Evolutionary conservation across 2,329 filamentous ascomycete genomes (phyloP).

Genomic region (Acephala macrosclerotiorum): DNA sequence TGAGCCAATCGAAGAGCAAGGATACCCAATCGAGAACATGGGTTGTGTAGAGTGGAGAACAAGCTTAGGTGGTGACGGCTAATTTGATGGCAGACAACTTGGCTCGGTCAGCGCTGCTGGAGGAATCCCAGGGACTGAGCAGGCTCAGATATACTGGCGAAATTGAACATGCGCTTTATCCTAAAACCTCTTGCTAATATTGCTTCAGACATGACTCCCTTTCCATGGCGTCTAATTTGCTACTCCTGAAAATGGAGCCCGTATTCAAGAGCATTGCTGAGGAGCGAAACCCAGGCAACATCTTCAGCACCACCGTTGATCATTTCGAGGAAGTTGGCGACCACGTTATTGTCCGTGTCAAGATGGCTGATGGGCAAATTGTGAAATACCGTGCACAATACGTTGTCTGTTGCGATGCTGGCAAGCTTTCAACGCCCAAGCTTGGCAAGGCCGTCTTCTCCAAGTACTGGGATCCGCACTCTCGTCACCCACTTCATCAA

Average conservation of each 20-base stretch:
- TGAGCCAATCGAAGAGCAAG: constrained; percentile 4
- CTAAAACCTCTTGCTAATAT: background rate
- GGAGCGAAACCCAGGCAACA: constrained; percentile 27
- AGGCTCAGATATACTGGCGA: constrained; percentile 5
- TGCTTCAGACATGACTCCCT: constrained; percentile 11
- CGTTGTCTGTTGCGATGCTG: constrained; percentile 34
- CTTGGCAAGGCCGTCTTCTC: constrained; percentile 37
- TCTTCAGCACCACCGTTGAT: constrained; percentile 24
- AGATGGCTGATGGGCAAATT: constrained; percentile 10
- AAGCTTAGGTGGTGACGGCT: constrained; percentile 15
- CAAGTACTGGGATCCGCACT: constrained; percentile 33
- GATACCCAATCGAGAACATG: constrained; percentile 8
- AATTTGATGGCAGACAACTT: constrained; percentile 15
- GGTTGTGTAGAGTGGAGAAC: constrained; percentile 20
- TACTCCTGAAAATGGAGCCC: constrained; percentile 29
- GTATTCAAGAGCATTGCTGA: constrained; percentile 27
- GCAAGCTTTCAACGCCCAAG: constrained; percentile 25
- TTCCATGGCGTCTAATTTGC: constrained; percentile 22
- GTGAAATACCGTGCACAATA: constrained; percentile 28
- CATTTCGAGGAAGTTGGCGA: constrained; percentile 27
- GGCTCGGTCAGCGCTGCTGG: constrained; percentile 5
- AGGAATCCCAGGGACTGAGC: constrained; percentile 8
- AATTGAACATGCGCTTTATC: background rate
- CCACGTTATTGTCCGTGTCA: constrained; percentile 22
- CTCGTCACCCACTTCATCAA: constrained; percentile 32